Evolutionary conservation across 169 alveolate species (phyloP), one percentile per base, ranked within the genome.

Genomic region (Theileria annulata): DNA sequence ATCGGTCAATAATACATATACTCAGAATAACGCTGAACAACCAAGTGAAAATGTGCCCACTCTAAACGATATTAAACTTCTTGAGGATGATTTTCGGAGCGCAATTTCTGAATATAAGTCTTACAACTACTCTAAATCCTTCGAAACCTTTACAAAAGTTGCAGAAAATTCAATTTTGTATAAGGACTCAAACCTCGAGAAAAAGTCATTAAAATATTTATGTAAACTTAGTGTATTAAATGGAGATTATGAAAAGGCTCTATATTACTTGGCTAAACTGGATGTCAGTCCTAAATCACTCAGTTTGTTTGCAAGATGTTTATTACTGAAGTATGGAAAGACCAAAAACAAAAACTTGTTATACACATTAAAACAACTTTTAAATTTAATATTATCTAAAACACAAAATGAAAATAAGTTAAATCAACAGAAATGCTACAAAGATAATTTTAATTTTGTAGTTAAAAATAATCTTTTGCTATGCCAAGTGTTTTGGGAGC

Each of bases 271-370:
- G 17, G 9, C 37, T 19, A 70, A 70, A 35, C 30, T 30, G 8
- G 77, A 58, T n/a, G 17, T 51, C 9, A 31, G 72, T 8, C 77
- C 69, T 2, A n/a, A 25, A 70, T 25, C 77, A 63, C 51, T 70
- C 28, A 70, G 54, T 31, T 42, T 70, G 54, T 37, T 70, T 17
- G 63, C 17, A 2, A 70, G 35, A 35, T 42, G 72, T 12, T 17
- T 51, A 49, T 42, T 60, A 3, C 49, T 70, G 10, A 21, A 70
- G 51, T 27, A 70, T 70, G 66, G 51, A 27, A 31, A 28, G 15
- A 70, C 42, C 51, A 21, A 70, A 25, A 27, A 70, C 69, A 37
- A 70, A 70, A 51, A 28, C 42, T 9, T 70, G 31, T 9, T 31
- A 12, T 27, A 31, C 17, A 37, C 49, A 8, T 10, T 21, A 19